Base-by-base conservation (phyloP, 2,329 filamentous ascomycete species). In the Colletotrichum cereale region DNA sequence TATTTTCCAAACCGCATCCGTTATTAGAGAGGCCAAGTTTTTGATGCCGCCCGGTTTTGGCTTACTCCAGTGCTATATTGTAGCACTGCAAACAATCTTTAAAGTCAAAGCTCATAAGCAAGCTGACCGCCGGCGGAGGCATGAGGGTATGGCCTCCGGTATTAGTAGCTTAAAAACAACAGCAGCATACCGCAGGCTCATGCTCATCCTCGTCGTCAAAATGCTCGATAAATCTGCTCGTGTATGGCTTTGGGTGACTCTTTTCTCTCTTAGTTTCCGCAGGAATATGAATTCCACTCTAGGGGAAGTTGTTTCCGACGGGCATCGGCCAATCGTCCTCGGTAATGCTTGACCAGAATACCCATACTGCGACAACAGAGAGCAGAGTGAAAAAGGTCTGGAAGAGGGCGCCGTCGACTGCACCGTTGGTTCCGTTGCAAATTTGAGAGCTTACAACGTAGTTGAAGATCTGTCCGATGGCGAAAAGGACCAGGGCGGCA, bases 311-410 rank as follows among this genome's bases (percentile, higher is more conserved):
- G 56, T 75, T 79, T 66, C 80, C 80, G 12, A 81, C 82, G 42
- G 86, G 84, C 82, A 88, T 87, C 24, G 95, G 94, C 96, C 96
- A 99, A 84, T 98, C 96, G 78, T 99, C 96, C 83, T 99, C 96
- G 21, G 96, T 99, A 77, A 99, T 99, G 84, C 95, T 98, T 57
- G 95, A 97, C 96, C 96, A 99, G 86, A 99, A 99, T 68, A 93
- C 82, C 95, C 96, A 99, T 74, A 98, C 84, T 83, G 90, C 90
- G 24, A 94, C 87, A 5, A 99, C 94, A 0, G 95, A 88, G 16
- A 96, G 84, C 0, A 98, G 86, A 0, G 95, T 98, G 84, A 99
- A 98, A 8, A 98, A 85, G 0, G 95, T 97, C 81, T 98, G 90
- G 81, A 99, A 99, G 0, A 99, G 83, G 7, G 96, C 90, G 61